A percentile compares a stretch with the other conserved stretches of the same genome.
phyloP scores from a whole-genome alignment of 2,329 filamentous ascomycete genomes.

The Cadophora gregata region DNA sequence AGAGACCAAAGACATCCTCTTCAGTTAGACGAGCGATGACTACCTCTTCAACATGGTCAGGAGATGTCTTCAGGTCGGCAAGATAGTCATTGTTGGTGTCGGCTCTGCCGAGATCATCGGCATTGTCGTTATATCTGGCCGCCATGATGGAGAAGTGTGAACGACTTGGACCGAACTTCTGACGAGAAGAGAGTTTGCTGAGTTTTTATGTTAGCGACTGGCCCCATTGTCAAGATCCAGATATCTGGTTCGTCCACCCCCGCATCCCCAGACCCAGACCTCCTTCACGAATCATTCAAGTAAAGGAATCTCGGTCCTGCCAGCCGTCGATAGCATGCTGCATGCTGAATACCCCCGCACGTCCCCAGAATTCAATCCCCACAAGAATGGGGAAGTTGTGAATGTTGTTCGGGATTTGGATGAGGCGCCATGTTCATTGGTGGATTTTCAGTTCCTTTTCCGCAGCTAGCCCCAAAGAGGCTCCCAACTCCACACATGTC shows the following conservation, averaged over 20 bases:
- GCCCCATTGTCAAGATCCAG: neutral
- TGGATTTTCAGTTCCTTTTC: constrained; percentile 17
- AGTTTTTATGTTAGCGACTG: constrained; percentile 17
- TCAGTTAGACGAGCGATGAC: constrained; percentile 53
- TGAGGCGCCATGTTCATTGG: constrained; percentile 14
- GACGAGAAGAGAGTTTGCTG: neutral
- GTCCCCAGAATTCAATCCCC: constrained; percentile 20
- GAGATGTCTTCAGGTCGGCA: constrained; percentile 44
- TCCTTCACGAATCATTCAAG: neutral
- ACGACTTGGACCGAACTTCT: neutral
- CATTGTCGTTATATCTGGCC: constrained; percentile 2
- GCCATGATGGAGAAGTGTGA: constrained; percentile 10
- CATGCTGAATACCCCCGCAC: constrained; percentile 19
- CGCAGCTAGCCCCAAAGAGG: constrained; percentile 5
- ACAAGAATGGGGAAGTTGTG: constrained; percentile 12
- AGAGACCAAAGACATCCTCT: constrained; percentile 52
- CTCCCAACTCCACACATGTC: neutral
- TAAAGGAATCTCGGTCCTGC: constrained; percentile 23
- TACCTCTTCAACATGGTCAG: constrained; percentile 51
- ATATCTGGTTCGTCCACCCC: neutral
- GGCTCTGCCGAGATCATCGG: constrained; percentile 2
- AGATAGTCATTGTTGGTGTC: constrained; percentile 37
- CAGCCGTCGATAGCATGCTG: constrained; percentile 14
- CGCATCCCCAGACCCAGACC: constrained; percentile 7
- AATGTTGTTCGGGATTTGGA: neutral